Conservation (phyloP, 179 eudicot species). For the Silene vulgaris region DNA sequence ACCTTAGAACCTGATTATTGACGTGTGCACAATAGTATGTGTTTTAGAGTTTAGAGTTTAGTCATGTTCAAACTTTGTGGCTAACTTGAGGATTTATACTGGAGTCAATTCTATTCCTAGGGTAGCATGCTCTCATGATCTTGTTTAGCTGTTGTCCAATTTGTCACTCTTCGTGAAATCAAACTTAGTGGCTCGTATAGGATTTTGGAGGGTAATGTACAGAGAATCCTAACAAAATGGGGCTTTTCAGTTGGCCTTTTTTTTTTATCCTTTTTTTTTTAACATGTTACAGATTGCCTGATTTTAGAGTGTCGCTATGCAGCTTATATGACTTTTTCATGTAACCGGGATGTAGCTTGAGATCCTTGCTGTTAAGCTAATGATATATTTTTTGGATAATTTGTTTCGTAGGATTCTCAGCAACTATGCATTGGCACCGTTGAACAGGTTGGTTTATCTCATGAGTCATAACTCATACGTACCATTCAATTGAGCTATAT, state of each 20-base stretch:
- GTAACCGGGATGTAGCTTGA: background rate
- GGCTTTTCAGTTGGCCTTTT: background rate
- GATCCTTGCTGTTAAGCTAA: background rate
- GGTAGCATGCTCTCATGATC: conserved; percentile 7
- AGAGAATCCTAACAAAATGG: background rate
- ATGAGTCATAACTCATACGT: background rate
- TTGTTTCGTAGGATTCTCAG: conserved; percentile 55
- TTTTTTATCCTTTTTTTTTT: background rate
- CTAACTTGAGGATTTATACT: background rate
- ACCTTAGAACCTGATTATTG: background rate
- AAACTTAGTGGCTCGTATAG: background rate
- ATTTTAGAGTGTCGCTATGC: background rate
- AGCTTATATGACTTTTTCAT: conserved; percentile 6
- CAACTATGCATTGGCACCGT: conserved; percentile 59
- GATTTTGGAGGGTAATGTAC: background rate
- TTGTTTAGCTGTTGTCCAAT: background rate
- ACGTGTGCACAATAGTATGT: background rate
- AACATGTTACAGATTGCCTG: conserved; percentile 11
- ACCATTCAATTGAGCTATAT: background rate
- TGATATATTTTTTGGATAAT: background rate
- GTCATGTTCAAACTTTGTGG: conserved; percentile 8
- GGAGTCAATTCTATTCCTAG: background rate
- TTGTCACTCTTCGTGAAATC: conserved; percentile 4
- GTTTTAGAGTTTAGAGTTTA: background rate
- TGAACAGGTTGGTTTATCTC: conserved; percentile 59